Conservation (phyloP, 352 stramenopile species). For the Globisporangium cystogenes region DNA sequence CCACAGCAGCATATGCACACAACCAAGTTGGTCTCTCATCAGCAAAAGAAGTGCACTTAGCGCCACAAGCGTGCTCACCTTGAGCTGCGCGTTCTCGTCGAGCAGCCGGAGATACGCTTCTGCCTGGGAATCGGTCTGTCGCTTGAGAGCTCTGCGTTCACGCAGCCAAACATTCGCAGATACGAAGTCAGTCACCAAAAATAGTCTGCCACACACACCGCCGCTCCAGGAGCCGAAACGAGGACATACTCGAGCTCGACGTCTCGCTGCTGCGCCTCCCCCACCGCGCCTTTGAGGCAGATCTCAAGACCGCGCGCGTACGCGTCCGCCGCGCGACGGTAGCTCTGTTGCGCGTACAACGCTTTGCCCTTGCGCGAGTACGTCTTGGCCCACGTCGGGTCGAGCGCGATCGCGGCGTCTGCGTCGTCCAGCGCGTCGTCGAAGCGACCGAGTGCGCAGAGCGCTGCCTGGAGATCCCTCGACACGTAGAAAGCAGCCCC, state of each 20-base stretch:
- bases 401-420: constrained; percentile 50
- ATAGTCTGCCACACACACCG: too few species aligned
- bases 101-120: constrained; percentile 66
- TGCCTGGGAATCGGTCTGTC: constrained; percentile 62
- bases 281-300: constrained; percentile 54
- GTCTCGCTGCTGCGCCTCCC: constrained; percentile 65
- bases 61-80: constrained; percentile 35
- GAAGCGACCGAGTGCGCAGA: constrained; percentile 55
- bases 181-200: too few species aligned
- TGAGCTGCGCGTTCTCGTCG: constrained; percentile 71
- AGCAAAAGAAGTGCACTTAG: too few species aligned
- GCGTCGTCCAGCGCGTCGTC: constrained; percentile 47
- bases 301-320: constrained; percentile 72
- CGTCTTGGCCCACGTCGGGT: constrained; percentile 65
- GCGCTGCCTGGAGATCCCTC: constrained; percentile 27
- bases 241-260: constrained; percentile 67
- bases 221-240: too few species aligned
- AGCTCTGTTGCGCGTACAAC: constrained; percentile 58
- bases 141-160: constrained; percentile 44
- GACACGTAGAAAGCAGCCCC: too few species aligned
- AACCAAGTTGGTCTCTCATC: too few species aligned
- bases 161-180: not conserved
- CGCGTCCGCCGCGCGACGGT: constrained; percentile 62
- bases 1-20: too few species aligned
- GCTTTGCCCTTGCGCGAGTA: constrained; percentile 80